Conservation (phyloP, 2,329 filamentous ascomycete species). For the Pseudogymnoascus verrucosus region DNA sequence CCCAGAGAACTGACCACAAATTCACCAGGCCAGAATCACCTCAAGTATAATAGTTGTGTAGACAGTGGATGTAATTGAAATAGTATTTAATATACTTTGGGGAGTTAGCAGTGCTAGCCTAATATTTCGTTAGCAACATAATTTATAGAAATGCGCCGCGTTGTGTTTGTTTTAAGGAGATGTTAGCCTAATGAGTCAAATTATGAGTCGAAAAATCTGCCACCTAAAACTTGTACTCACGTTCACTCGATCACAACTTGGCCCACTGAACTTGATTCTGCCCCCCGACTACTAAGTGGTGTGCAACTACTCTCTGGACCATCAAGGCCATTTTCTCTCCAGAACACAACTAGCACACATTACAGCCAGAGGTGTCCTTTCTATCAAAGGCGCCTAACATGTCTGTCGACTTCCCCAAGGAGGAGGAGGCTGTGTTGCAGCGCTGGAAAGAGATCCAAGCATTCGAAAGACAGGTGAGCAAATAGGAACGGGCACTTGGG, state of each 20-base stretch:
- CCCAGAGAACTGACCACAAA: background rate
- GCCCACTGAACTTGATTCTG: background rate
- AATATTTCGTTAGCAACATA: background rate
- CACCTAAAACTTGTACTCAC: background rate
- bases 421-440: slow-evolving; percentile 77
- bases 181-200: background rate
- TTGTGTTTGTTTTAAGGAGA: background rate
- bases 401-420: slow-evolving; percentile 88
- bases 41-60: background rate
- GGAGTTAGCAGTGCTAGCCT: background rate
- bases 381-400: slow-evolving; percentile 34
- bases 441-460: slow-evolving; percentile 89
- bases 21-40: background rate
- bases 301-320: background rate
- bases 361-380: background rate
- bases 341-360: background rate
- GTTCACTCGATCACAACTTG: background rate
- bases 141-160: background rate
- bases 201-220: slow-evolving; percentile 7
- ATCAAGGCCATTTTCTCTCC: background rate
- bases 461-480: slow-evolving; percentile 68
- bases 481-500: background rate
- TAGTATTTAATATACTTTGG: background rate
- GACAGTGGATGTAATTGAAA: background rate
- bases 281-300: background rate